These are phyloP conservation scores for Plectranthus barbatus DNA, from an alignment of 257 asterid genomes.

Conservation along the genomic window DNA sequence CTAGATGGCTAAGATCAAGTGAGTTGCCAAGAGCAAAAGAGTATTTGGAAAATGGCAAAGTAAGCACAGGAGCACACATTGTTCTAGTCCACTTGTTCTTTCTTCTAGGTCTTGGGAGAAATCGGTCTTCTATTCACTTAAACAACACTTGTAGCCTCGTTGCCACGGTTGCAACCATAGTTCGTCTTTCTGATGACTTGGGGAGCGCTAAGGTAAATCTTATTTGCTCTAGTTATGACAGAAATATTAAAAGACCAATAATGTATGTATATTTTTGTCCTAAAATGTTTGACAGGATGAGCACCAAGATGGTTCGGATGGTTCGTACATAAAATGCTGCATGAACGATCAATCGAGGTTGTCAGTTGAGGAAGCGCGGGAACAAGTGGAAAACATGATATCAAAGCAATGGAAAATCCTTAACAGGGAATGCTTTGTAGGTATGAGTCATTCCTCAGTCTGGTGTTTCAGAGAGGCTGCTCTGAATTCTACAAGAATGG, in stretches of 20 bases:
- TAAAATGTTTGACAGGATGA: background rate
- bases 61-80: constrained; percentile 22
- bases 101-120: constrained; percentile 16
- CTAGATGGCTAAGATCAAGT: constrained; percentile 20
- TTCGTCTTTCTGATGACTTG: constrained; percentile 30
- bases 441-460: background rate
- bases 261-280: no score
- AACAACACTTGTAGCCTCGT: constrained; percentile 6
- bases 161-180: constrained; percentile 18
- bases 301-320: background rate
- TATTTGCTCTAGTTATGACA: no score
- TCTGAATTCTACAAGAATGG: constrained; percentile 25
- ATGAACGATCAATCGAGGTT: background rate
- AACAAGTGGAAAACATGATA: background rate
- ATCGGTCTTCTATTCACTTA: background rate
- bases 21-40: constrained; percentile 16
- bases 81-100: constrained; percentile 11
- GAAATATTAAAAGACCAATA: no score
- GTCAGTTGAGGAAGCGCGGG: background rate
- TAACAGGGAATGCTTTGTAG: background rate
- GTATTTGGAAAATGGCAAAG: constrained; percentile 18
- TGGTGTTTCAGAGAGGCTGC: background rate
- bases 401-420: background rate
- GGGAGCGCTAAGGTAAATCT: background rate
- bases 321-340: background rate